Base-by-base conservation (phyloP, 225 moss, liverwort and hornwort genomes). In the Polytrichum commune region DNA sequence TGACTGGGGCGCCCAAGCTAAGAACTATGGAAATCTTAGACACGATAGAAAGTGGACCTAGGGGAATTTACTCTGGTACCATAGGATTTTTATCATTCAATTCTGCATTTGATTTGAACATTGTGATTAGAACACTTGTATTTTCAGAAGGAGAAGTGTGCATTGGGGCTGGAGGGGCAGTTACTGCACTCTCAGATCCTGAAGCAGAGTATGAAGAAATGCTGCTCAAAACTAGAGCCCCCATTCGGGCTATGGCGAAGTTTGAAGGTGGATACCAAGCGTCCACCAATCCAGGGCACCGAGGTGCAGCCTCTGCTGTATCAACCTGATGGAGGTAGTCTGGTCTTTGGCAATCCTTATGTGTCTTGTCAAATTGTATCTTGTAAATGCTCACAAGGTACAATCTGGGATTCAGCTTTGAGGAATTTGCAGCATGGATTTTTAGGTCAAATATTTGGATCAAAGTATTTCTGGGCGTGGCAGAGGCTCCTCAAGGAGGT, bases 1-100 rank as follows among this genome's bases (percentile, higher is more conserved):
- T 98, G 98, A 98, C 98, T 4, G 98, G 98, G 54, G 98, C 98
- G 29, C 98, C 98, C 46, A 98, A 98, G 84, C 72, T 98, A 70
- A 81, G 98, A 64, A 98, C 98, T 6, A 91, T 98, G 97, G 94
- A 95, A 80, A 98, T 98, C 58, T 80, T 98, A 70, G 97, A 98
- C 74, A 83, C 79, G 60, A 77, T 98, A 69, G 97, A 98, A 68
- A 88, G 84, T 75, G 92, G 91, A 28, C 77, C 97, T 3, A 82
- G 97, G 55, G 97, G 97, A n/a, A 85, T 95, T 4, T 98, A 98
- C 77, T 98, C 97, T 8, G 97, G 97, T 18, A 85, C 90, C 6
- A 84, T 98, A 35, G 97, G 97, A 28, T 98, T 88, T 55, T 87
- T 98, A 60, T 93, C 97, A 26, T 98, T 95, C 56, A 98, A 91